These are phyloP conservation scores for Moricandia moricandioides DNA, from an alignment of 345 rosid genomes.

Conservation along the genomic window DNA sequence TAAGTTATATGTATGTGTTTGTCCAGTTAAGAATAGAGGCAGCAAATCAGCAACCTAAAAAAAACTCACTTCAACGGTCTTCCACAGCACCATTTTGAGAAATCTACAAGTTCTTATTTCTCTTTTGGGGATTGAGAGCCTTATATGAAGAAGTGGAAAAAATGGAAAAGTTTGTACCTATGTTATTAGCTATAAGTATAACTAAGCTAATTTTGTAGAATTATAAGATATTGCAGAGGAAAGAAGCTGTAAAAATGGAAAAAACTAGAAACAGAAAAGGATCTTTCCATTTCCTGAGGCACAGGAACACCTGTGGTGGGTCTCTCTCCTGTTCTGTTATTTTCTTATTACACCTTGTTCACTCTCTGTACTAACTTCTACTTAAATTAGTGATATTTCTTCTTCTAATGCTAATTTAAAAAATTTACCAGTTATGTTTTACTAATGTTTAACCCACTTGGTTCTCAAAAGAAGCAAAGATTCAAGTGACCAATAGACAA, in stretches of 20 bases:
- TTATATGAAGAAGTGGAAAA: conserved; percentile 18
- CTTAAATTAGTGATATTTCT: conserved; percentile 11
- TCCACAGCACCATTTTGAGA: conserved; percentile 82
- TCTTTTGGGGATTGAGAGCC: conserved; percentile 22
- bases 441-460: conserved; percentile 17
- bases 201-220: conserved; percentile 36
- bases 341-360: background rate
- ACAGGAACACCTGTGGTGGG: conserved; percentile 35
- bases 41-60: conserved; percentile 47
- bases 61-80: conserved; percentile 49
- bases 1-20: conserved; percentile 17
- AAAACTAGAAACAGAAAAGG: conserved; percentile 13
- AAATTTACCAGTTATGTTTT: background rate
- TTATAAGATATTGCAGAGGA: conserved; percentile 21
- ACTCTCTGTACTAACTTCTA: conserved; percentile 25
- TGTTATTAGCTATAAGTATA: conserved; percentile 20
- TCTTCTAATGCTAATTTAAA: conserved; percentile 14
- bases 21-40: conserved; percentile 51
- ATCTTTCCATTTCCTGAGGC: conserved; percentile 32
- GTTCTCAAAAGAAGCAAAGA: conserved; percentile 6
- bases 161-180: conserved; percentile 30
- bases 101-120: conserved; percentile 28
- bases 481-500: conserved; percentile 30
- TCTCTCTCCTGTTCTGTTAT: conserved; percentile 20
- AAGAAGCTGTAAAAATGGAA: background rate